phyloP scores from a whole-genome alignment of 345 rosid species.

The Gossypium ekmanianum region DNA sequence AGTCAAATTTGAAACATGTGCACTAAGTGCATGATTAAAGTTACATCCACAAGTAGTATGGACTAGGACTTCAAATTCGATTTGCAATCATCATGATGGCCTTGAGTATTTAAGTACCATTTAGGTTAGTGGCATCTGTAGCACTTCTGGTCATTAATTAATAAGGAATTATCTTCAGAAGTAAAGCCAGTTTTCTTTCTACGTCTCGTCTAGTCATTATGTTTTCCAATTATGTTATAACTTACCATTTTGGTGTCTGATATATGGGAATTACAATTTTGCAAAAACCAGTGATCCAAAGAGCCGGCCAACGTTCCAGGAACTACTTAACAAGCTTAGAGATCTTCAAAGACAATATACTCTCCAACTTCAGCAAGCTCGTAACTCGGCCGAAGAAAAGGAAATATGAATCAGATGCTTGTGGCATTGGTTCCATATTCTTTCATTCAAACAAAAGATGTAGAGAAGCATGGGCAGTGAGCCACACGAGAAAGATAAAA shows the following conservation, averaged over 20 bases:
- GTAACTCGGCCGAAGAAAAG: constrained; percentile 46
- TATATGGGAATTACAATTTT: constrained; percentile 11
- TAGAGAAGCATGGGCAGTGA: neutral
- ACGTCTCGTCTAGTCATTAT: neutral
- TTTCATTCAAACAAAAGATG: constrained; percentile 1
- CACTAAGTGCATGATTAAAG: neutral
- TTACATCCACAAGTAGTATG: neutral
- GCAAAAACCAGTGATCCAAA: constrained; percentile 58
- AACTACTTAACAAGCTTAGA: constrained; percentile 70
- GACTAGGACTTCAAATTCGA: neutral
- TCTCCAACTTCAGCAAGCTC: constrained; percentile 65
- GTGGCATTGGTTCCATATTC: neutral
- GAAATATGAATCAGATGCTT: constrained; percentile 27
- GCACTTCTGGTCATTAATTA: neutral
- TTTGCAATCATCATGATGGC: neutral
- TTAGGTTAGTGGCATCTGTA: constrained; percentile 4
- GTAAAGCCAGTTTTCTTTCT: neutral
- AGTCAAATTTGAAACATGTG: neutral
- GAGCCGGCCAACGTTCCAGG: constrained; percentile 79
- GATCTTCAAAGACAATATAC: constrained; percentile 69
- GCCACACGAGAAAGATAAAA: neutral
- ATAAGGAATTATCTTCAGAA: neutral
- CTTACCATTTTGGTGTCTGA: constrained; percentile 4
- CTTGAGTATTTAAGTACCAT: neutral
- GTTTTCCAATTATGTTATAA: neutral